Evolutionary conservation across 352 stramenopile genomes (phyloP), one percentile per base, ranked within the genome.

Genomic region (Phytopythium sindhum): DNA sequence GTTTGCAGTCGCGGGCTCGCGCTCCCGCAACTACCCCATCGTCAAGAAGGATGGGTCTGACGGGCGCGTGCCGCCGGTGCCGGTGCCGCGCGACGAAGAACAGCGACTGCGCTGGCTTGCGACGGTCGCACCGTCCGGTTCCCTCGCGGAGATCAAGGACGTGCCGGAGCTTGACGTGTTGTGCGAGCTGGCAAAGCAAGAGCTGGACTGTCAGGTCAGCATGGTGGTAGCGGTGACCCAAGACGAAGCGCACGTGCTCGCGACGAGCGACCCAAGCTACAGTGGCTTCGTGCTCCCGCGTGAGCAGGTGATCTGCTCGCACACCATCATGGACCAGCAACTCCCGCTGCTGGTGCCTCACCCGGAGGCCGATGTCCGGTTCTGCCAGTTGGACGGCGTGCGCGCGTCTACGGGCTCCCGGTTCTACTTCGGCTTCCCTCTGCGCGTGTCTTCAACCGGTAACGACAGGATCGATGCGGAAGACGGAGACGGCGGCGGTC

Each of bases 351-450:
- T 91, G 21, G 63, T 90, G 24, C 72, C 73, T 1, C 71, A 87
- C 39, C 75, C 77, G 3, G 77, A 87, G 54, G 78, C 83, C 10
- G 81, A 91, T 47, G 65, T 90, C 15, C 83, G 83, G 26, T 90
- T 90, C 55, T 70, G 57, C 60, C 65, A 77, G 29, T 73, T 78
- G 60, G 66, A 70, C 24, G 50, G 63, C 41, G 69, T 86, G 17
- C 51, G 51, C 29, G 67, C 71, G 45, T 55, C 67, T 10, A 57
- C 78, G 0, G 78, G 69, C 28, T 54, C 78, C 24, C 78, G 72
- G 45, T 91, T 86, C 69, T 90, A 92, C 69, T 48, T 72, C 71
- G 83, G 81, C 15, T 88, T 91, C 65, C 83, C 83, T 1, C 63
- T 91, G 5, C 51, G 33, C 51, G 28, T 24, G 6, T 24, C 51